Percentiles rank a stretch among this genome's conserved stretches.
phyloP scores from a whole-genome alignment of 192 early-diverging fungal genomes.

The Coemansia furcata region DNA sequence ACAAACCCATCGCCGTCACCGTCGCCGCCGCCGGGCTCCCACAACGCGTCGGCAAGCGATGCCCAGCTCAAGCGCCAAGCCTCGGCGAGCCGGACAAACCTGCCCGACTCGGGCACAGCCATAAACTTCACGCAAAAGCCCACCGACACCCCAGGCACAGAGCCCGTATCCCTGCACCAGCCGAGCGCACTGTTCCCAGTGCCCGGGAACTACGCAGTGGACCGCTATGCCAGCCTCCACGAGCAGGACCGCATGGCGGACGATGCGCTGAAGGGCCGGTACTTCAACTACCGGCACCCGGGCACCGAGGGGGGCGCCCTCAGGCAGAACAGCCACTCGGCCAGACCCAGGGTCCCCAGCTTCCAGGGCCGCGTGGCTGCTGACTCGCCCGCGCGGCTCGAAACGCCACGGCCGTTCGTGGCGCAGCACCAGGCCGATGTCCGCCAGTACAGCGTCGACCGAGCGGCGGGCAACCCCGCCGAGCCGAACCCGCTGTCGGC shows the following conservation, averaged over 20 bases:
- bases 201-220: background rate
- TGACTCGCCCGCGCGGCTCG: background rate
- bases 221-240: background rate
- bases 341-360: background rate
- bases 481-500: background rate
- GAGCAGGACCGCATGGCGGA: conserved; percentile 1
- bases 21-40: too few relatives aligned
- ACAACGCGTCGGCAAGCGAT: too few relatives aligned
- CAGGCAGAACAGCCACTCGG: background rate
- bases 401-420: background rate
- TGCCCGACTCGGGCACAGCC: conserved; percentile 39
- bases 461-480: background rate
- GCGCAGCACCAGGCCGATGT: background rate
- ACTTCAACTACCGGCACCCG: conserved; percentile 9
- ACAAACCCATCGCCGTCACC: too few relatives aligned
- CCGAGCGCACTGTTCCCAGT: background rate
- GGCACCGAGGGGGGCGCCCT: background rate
- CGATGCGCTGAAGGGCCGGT: background rate
- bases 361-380: background rate
- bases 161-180: background rate
- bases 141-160: background rate
- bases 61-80: background rate
- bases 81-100: background rate
- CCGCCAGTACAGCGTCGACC: background rate
- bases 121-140: conserved; percentile 13